phyloP scores from a whole-genome alignment of 1,284 basidiomycete species.

The Ustilago xerochloae region DNA sequence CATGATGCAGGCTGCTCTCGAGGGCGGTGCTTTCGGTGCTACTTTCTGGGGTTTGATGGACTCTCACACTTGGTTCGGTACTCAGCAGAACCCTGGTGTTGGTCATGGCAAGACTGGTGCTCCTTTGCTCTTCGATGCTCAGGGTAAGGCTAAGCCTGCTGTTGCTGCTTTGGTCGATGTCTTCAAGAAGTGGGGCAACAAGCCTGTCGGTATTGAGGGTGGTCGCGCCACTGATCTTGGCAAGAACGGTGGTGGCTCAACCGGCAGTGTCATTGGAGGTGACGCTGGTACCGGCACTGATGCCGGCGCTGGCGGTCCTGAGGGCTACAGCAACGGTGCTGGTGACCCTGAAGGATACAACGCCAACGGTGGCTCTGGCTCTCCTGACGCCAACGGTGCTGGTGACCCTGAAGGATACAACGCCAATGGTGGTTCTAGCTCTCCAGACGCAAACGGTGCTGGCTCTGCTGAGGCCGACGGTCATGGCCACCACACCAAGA shows the following conservation, averaged over 20 bases:
- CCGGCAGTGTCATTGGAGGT: neutral
- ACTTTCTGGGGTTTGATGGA: constrained; percentile 33
- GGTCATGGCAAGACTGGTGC: constrained; percentile 31
- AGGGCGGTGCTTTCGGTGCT: constrained; percentile 33
- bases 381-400: neutral
- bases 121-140: constrained; percentile 34
- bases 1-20: constrained; percentile 36
- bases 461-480: constrained; percentile 3
- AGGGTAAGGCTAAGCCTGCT: constrained; percentile 41
- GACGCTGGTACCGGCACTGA: constrained; percentile 7
- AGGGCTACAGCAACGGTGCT: neutral
- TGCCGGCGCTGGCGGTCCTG: neutral
- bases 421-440: constrained; percentile 1
- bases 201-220: constrained; percentile 35
- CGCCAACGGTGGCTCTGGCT: constrained; percentile 2
- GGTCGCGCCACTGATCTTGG: constrained; percentile 20
- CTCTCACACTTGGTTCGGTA: constrained; percentile 38
- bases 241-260: neutral
- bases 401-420: neutral
- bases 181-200: constrained; percentile 49
- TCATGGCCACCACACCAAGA: neutral
- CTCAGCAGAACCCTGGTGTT: constrained; percentile 1
- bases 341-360: neutral
- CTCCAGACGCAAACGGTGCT: constrained; percentile 6
- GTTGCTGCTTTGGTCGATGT: constrained; percentile 46